Evolutionary conservation across 1,284 basidiomycete genomes (phyloP).

Genomic region (Inonotus obliquus): DNA sequence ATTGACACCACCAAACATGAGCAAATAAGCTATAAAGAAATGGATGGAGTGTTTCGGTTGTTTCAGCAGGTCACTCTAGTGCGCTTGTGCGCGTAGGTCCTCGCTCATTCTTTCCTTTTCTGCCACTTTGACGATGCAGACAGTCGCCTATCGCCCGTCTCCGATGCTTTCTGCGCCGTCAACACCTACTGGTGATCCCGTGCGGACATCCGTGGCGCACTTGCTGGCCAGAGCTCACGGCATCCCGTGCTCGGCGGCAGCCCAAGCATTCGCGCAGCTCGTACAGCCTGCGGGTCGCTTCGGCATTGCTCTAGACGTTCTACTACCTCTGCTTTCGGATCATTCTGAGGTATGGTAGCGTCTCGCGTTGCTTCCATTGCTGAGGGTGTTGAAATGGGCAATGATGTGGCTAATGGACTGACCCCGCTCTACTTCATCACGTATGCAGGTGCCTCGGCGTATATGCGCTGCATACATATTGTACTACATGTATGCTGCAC

Average conservation of each 20-base stretch:
- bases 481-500: conserved; percentile 58
- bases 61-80: neutral
- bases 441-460: conserved; percentile 54
- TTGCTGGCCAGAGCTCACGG: conserved; percentile 58
- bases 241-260: conserved; percentile 67
- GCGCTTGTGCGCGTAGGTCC: neutral
- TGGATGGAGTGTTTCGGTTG: neutral
- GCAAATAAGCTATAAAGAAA: neutral
- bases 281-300: conserved; percentile 68
- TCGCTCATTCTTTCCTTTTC: neutral
- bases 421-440: conserved; percentile 5
- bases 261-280: conserved; percentile 64
- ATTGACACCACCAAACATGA: neutral
- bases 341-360: conserved; percentile 26
- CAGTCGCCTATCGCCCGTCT: conserved; percentile 9
- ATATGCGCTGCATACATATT: conserved; percentile 64
- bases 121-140: conserved; percentile 11
- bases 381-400: neutral
- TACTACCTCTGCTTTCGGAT: conserved; percentile 61
- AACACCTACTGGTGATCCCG: conserved; percentile 27
- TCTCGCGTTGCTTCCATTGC: conserved; percentile 1
- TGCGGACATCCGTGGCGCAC: conserved; percentile 51
- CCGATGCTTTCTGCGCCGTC: conserved; percentile 8
- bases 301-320: conserved; percentile 71
- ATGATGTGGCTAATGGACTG: conserved; percentile 18